Evolutionary conservation across 1,284 basidiomycete species (phyloP), one percentile per base, ranked within the genome.

Genomic region (Peniophora sp.): DNA sequence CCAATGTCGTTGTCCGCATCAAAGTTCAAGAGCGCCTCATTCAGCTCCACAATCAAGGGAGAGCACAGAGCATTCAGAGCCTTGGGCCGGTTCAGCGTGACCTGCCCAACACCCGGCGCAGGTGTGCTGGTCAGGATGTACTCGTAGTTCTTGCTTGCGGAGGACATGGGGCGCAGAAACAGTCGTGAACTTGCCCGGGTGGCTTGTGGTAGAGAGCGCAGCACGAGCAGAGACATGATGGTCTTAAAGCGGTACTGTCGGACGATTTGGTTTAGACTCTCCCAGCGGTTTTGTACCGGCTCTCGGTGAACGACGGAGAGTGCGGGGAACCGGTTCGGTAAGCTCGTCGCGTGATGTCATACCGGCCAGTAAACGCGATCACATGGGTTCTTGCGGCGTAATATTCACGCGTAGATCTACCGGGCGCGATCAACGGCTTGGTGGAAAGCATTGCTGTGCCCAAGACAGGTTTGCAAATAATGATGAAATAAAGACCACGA

Each of bases 61-160:
- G 84, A 78, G 62, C 80, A 89, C 54, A 99, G 75, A 36, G 97
- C 96, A 66, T 99, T 98, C 60, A 98, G 78, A 22, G 92, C 92
- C 64, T 97, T 97, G 47, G 97, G 96, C 51, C 96, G 80, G 75
- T 99, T 97, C 62, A 99, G 79, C 14, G 90, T 92, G 67, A 99
- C 83, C 58, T 97, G 85, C 9, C 83, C 77, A 48, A 99, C 93
- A 48, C 81, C 81, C 22, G 83, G 78, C 52, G 83, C 76, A 6
- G 91, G 89, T 50, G 75, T 74, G 3, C 88, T 83, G 34, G 86
- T 78, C 53, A 93, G 71, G 66, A 95, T 88, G 67, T 85, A 77
- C 57, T 82, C 75, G 70, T 88, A 90, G 48, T 64, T 59, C 32
- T 61, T 57, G 27, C 14, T 37, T 23, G 47, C 50, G 39, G 51